A percentile compares a stretch with the other conserved stretches of the same genome.
Evolutionary conservation across 352 stramenopile genomes (phyloP).

Genomic region (Globisporangium carolinianum): DNA sequence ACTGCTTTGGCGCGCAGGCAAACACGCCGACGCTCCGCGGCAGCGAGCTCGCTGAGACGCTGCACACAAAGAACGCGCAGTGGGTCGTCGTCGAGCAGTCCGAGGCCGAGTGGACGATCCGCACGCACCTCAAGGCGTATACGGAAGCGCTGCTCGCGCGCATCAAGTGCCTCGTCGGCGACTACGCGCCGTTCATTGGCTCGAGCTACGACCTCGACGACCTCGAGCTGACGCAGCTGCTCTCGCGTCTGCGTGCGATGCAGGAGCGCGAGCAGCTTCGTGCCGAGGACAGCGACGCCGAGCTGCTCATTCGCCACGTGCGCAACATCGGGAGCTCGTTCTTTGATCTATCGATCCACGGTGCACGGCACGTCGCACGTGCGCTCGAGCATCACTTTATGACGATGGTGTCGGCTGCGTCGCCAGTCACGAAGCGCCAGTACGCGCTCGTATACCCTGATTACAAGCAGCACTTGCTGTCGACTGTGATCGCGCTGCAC

Average conservation of each 20-base stretch:
- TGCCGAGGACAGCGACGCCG: conserved; percentile 18
- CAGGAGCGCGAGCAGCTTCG: conserved; percentile 10
- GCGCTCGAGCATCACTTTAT: conserved; percentile 29
- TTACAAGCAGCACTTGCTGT: conserved; percentile 28
- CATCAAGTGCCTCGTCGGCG: conserved; percentile 19
- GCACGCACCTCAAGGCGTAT: conserved; percentile 34
- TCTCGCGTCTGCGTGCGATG: conserved; percentile 29
- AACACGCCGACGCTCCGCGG: conserved; percentile 57
- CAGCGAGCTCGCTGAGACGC: conserved; percentile 32
- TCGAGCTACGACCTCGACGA: conserved; percentile 42
- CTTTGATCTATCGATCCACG: conserved; percentile 43
- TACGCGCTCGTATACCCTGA: conserved; percentile 23
- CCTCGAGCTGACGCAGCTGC: conserved; percentile 43
- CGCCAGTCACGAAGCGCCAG: conserved; percentile 11
- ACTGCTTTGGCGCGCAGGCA: conserved; percentile 39
- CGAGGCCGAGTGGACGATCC: conserved; percentile 25
- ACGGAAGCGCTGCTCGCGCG: conserved; percentile 31
- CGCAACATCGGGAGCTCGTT: conserved; percentile 41
- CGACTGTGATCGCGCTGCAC: conserved; percentile 22
- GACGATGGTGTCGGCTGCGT: conserved; percentile 12
- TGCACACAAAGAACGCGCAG: conserved; percentile 52
- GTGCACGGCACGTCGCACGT: conserved; percentile 27
- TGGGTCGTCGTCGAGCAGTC: conserved; percentile 47
- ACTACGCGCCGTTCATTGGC: conserved; percentile 33
- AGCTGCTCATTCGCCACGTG: conserved; percentile 39